Base-by-base conservation (phyloP, 768 basidiomycete species). In the Pleurotus sapidus region DNA sequence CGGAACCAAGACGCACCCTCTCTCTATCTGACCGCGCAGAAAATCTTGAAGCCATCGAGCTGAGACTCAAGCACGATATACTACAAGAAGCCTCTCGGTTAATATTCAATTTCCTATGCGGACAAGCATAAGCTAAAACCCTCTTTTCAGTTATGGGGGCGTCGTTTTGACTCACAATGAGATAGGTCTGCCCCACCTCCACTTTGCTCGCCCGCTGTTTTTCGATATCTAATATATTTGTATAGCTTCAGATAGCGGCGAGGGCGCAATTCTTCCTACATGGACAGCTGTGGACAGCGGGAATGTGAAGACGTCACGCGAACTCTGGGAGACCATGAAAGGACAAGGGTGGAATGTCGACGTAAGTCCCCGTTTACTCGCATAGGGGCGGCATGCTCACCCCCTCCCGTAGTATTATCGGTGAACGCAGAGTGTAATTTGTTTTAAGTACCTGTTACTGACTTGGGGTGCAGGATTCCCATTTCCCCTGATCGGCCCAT, bases 91-190 rank as follows among this genome's bases (percentile, higher is more conserved):
- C 91, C 7, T 70, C 76, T 51, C 84, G 86, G 89, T 90, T 57
- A 56, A 30, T 42, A 14, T 43, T 11, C n/a, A 46, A 11, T 27
- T 43, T 50, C 5, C 25, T 46, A n/a, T 8, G 8, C 8, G 18
- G 30, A 20, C 11, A 23, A 50, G 24, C 17, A 30, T 5, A 24
- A 38, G n/a, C 18, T 42, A 23, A 38, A 27, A 43, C 53, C 30
- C 9, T 40, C 25, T 24, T 8, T 34, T 49, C 50, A 93, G 91
- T 65, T 94, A 88, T 63, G 95, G 95, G 3, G 95, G 97, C 2
- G 76, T 98, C 39, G 75, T 99, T 38, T 76, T 98, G 53, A 95
- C 95, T 0, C 97, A 98, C 66, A 93, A 98, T 65, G 95, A 98
- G 77, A 77, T 93, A 59, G 86, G 89, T 89, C 67, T 59, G 82